Evolutionary conservation across 1,284 basidiomycete genomes (phyloP), one percentile per base, ranked within the genome.

Genomic region (Tilletia walkeri): DNA sequence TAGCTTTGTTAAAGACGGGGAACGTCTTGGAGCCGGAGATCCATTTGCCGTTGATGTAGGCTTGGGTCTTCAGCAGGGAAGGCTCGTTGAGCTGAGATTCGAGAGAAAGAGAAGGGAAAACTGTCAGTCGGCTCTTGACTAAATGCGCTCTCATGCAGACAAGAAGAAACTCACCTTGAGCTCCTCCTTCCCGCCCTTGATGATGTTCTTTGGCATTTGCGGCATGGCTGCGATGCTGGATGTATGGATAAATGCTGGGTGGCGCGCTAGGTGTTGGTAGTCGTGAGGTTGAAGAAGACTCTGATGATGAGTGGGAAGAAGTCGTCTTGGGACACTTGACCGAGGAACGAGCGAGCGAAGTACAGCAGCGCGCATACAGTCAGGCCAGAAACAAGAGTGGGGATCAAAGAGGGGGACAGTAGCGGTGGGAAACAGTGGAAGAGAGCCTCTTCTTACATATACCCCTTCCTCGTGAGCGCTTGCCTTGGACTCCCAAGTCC

Each of bases 1-100:
- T 83, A 16, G 82, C 81, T 73, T 82, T 82, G 76, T 83, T 82
- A 69, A 70, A 74, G 65, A 83, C 82, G 41, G 75, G 70, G 59
- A 81, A 73, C 30, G 77, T 82, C 48, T 75, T 67, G 50, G 71
- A 53, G 16, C 81, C 74, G 48, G 75, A 65, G 48, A 75, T 70
- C 82, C 82, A 83, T 47, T 72, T 45, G 65, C 82, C 82, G 56
- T 82, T 75, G 75, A 83, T 76, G 75, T 75, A 79, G 4, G 78
- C 77, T 45, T 81, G 74, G 2, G 67, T 70, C 39, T 73, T 72
- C 67, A 80, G 72, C 54, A 83, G 76, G 14, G 70, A 71, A 34
- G 73, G 69, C 67, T 80, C 72, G 65, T 71, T 74, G 63, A 83
- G 77, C 78, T 76, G 67, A 1, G n/a, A n/a, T n/a, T 16, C 1